Evolutionary conservation across 768 basidiomycete species (phyloP).

Genomic region (Termitomyces bulborhizus): DNA sequence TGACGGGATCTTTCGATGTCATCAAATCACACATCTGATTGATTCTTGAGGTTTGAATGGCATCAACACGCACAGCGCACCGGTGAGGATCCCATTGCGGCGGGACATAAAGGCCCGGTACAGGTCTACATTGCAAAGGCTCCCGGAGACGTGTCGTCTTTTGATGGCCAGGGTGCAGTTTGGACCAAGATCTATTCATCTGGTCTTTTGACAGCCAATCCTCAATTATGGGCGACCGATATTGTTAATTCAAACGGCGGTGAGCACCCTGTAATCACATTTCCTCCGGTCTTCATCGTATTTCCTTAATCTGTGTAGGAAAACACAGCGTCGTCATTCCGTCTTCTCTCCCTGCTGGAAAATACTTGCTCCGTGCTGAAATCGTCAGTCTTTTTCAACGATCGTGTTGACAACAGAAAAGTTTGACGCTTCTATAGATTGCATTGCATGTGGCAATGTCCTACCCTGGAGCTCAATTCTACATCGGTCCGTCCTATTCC

Average conservation of each 20-base stretch:
- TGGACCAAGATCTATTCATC: slow-evolving; percentile 52
- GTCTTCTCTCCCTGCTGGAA: slow-evolving; percentile 39
- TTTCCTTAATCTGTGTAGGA: slow-evolving; percentile 17
- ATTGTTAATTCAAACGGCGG: slow-evolving; percentile 41
- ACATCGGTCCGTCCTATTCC: slow-evolving; percentile 27
- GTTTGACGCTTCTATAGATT: slow-evolving; percentile 14
- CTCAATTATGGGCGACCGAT: slow-evolving; percentile 39
- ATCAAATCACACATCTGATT: background rate
- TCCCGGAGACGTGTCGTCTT: slow-evolving; percentile 35
- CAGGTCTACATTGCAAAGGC: slow-evolving; percentile 48
- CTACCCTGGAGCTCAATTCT: slow-evolving; percentile 48
- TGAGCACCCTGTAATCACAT: slow-evolving; percentile 6
- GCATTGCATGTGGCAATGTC: slow-evolving; percentile 31
- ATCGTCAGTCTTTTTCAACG: slow-evolving; percentile 25
- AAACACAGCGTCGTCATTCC: slow-evolving; percentile 32
- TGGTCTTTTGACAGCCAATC: slow-evolving; percentile 33
- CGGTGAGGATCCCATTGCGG: slow-evolving; percentile 45
- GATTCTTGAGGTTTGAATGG: slow-evolving; percentile 40
- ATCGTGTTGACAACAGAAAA: background rate
- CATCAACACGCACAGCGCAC: slow-evolving; percentile 49
- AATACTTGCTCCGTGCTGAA: slow-evolving; percentile 45
- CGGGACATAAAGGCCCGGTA: slow-evolving; percentile 45
- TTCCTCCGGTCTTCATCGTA: background rate
- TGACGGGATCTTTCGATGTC: background rate
- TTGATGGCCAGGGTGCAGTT: slow-evolving; percentile 42